Evolutionary conservation across 306 rosid genomes (phyloP).

Genomic region (Arachis hypogaea): DNA sequence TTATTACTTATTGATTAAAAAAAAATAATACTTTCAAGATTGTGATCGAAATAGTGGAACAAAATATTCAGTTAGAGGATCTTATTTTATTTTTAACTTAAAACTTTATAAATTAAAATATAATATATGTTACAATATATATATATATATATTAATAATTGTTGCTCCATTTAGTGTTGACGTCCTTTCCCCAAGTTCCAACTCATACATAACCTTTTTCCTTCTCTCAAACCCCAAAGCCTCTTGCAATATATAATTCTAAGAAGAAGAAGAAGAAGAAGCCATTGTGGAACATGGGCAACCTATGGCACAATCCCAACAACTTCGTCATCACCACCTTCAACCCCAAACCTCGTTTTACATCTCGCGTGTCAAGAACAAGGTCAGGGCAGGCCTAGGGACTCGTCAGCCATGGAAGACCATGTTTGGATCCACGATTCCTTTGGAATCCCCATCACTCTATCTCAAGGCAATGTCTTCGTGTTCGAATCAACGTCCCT

Average conservation of each 20-base stretch:
- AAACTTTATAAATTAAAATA: too few relatives aligned
- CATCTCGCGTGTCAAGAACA: slow-evolving; percentile 70
- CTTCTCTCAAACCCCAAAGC: neutral
- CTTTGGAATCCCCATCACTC: slow-evolving; percentile 44
- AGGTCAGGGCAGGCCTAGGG: slow-evolving; percentile 71
- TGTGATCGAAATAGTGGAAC: too few relatives aligned
- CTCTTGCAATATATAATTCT: neutral
- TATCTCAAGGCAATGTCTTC: slow-evolving; percentile 43
- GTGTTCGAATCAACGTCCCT: slow-evolving; percentile 50
- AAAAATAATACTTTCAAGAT: too few relatives aligned
- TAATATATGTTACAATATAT: too few relatives aligned
- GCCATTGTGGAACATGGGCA: slow-evolving; percentile 53
- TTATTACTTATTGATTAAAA: too few relatives aligned
- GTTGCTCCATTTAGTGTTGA: neutral
- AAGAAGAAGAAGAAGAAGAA: neutral
- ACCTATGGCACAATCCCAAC: slow-evolving; percentile 86
- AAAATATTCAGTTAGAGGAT: too few relatives aligned
- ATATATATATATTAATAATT: neutral
- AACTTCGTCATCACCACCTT: slow-evolving; percentile 52
- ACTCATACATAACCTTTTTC: neutral
- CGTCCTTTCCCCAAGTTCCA: neutral
- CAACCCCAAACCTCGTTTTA: slow-evolving; percentile 52
- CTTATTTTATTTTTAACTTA: too few relatives aligned
- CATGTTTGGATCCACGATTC: slow-evolving; percentile 60
- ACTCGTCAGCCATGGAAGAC: slow-evolving; percentile 80